Percentiles rank a stretch among this genome's conserved stretches.
Conservation (phyloP, 495 filamentous ascomycete genomes). For the Neurospora sp. region DNA sequence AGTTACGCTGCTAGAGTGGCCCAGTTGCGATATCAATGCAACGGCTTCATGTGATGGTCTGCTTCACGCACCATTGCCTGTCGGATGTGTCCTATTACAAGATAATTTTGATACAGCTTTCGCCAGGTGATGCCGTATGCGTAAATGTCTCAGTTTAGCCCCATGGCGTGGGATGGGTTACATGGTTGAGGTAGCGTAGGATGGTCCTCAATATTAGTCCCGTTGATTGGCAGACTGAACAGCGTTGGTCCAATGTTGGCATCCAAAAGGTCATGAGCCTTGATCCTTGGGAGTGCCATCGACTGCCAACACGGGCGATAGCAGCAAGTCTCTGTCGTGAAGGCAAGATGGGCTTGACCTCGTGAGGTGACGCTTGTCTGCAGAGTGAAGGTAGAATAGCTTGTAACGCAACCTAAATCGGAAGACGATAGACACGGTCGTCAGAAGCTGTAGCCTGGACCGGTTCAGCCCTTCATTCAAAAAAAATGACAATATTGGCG, state of each 20-base stretch:
- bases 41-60: background rate
- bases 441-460: background rate
- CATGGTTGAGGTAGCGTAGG: background rate
- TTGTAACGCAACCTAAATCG: background rate
- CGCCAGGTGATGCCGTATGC: background rate
- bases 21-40: background rate
- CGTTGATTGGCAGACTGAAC: background rate
- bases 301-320: background rate
- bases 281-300: background rate
- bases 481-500: background rate
- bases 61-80: background rate
- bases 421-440: background rate
- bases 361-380: background rate
- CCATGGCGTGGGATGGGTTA: background rate
- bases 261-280: background rate
- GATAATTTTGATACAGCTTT: background rate
- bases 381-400: background rate
- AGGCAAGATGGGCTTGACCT: background rate
- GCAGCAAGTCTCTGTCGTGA: background rate
- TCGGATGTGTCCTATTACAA: background rate
- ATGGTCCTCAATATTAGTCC: background rate
- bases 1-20: background rate
- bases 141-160: background rate
- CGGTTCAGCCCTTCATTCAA: background rate
- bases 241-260: background rate